Base-by-base conservation (phyloP, 257 asterid genomes). In the Nicotiana obtusifolia region DNA sequence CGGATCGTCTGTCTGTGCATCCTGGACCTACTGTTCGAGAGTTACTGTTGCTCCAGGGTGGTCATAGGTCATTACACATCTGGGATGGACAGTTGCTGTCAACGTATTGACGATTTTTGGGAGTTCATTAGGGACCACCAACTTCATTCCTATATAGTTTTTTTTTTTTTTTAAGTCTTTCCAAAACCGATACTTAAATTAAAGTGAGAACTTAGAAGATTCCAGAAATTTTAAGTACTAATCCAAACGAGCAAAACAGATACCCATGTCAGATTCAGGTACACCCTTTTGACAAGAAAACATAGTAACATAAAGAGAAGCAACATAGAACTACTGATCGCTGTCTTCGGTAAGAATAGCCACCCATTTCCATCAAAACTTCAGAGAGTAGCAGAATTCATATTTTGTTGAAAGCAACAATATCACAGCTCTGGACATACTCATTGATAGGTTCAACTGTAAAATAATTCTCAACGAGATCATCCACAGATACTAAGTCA, bases 391-490 rank as follows among this genome's bases (percentile, higher is more conserved):
- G 2, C 41, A 47, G 79, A 73, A 47, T 6, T 73, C 62, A 92
- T 77, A 92, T 92, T 76, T 92, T 92, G 97, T 92, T 90, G 90
- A 92, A 92, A 64, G 94, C 94, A 28, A 88, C 93, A 57, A 92
- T 92, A 68, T 92, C 97, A 17, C 92, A 92, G 84, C 97, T 92
- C 69, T 92, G 95, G 24, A 91, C 90, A 28, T 87, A 86, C 76
- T 92, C 95, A 13, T 83, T 92, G 87, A 56, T 24, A 2, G 97
- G 97, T 87, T 91, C 95, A 14, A 71, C 97, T 0, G 91, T 90
- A 76, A 90, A 93, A 14, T 44, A 52, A 76, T 90, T 93, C 89
- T 92, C 95, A 0, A 91, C 85, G 80, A 92, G 83, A 61, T 73
- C 52, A 52, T 92, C 97, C 24, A 92, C 95, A 0, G 97, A 92